Base-by-base conservation (phyloP, 169 alveolate species). In the Cryptosporidium parvum region DNA sequence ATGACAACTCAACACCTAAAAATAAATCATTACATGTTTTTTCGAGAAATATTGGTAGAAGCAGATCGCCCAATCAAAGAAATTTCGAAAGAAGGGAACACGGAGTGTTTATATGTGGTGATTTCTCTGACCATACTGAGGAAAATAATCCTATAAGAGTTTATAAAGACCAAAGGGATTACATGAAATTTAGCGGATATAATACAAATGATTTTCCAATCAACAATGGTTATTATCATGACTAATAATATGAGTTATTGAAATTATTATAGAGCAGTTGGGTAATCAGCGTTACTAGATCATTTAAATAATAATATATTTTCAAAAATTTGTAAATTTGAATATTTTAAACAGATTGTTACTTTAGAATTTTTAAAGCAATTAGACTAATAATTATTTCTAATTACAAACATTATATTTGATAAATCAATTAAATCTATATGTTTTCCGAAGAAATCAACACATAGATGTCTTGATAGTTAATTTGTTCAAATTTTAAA, bases 31-130 rank as follows among this genome's bases (percentile, higher is more conserved):
- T 39, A 12, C 86, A 73, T 18, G 70, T 73, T 53, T 73, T 73
- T 52, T 73, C 86, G 31, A 73, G 86, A 59, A 73, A 73, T 59
- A 59, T 62, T 51, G 86, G 86, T 52, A 73, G 86, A 56, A 73
- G 86, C 12, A 73, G 86, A 35, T 73, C 86, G 8, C 86, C 86
- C 0, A 53, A 53, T 59, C 35, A 39, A 8, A 59, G 59, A 16
- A 42, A 10, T 37, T 31, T 73, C 21, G 70, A 56, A 58, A 73
- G 71, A 59, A 73, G 72, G 37, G 86, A 73, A n/a, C 86, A 73
- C 21, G 86, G 86, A 26, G 29, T 73, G 8, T 73, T 73, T 33
- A 39, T 51, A n/a, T 73, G 86, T 73, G 86, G 70, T 0, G 58
- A 56, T 35, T 14, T 16, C 7, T n/a, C 51, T 18, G 42, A 58